These are phyloP conservation scores for Rhizophagus sp. DNA, from an alignment of 192 early-diverging fungal genomes.

Conservation along the genomic window DNA sequence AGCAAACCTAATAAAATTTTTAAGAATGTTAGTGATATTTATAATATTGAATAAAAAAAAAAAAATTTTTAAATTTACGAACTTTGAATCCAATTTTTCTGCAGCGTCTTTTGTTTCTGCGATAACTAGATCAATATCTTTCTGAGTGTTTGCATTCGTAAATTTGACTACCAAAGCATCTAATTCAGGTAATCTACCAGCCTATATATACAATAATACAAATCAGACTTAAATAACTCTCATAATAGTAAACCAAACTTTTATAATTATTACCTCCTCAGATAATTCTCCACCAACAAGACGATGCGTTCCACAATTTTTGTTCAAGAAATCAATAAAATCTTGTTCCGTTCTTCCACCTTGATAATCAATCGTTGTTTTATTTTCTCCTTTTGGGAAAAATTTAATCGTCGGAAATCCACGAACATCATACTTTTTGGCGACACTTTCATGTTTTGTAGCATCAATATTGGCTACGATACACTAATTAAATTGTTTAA, in stretches of 20 bases:
- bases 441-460: conserved; percentile 62
- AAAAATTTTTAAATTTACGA: neutral
- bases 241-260: conserved; percentile 24
- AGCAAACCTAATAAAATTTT: conserved; percentile 44
- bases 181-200: conserved; percentile 62
- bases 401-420: conserved; percentile 92
- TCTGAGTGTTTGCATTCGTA: conserved; percentile 48
- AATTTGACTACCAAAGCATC: conserved; percentile 65
- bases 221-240: conserved; percentile 33
- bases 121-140: conserved; percentile 49
- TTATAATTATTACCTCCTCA: conserved; percentile 41
- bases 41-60: neutral
- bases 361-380: conserved; percentile 68
- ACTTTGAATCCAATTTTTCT: conserved; percentile 36
- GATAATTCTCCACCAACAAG: conserved; percentile 71
- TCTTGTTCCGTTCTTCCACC: conserved; percentile 68
- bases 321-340: conserved; percentile 84
- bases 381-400: conserved; percentile 67
- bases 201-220: conserved; percentile 36
- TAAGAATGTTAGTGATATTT: neutral
- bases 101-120: conserved; percentile 45
- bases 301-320: conserved; percentile 78
- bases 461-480: conserved; percentile 92
- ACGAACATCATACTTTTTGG: conserved; percentile 63
- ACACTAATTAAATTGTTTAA: conserved; percentile 35